Percentiles rank a stretch among this genome's conserved stretches.
phyloP scores from a whole-genome alignment of 805 yeast genomes.

The Teunomyces lycoperdinae region DNA sequence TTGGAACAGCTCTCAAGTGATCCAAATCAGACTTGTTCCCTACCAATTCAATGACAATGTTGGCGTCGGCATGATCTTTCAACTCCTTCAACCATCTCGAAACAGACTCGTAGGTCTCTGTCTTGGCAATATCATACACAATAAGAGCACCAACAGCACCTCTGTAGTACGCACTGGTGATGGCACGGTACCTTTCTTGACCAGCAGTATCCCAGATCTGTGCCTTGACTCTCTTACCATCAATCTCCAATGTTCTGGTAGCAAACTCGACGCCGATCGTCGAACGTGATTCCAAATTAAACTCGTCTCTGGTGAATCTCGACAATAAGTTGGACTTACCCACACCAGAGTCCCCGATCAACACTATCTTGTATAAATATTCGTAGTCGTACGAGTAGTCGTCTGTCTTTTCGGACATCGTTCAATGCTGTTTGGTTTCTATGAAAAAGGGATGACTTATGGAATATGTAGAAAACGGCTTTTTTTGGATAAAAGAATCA shows the following conservation, averaged over 20 bases:
- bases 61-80: conserved; percentile 89
- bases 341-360: conserved; percentile 96
- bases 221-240: conserved; percentile 80
- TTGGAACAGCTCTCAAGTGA: conserved; percentile 93
- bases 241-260: conserved; percentile 87
- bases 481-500: neutral
- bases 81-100: conserved; percentile 88
- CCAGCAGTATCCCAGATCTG: conserved; percentile 99
- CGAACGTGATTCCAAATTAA: conserved; percentile 88
- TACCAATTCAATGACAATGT: conserved; percentile 89
- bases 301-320: conserved; percentile 93
- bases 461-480: neutral
- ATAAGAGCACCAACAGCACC: conserved; percentile 98
- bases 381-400: conserved; percentile 71
- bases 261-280: conserved; percentile 99
- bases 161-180: conserved; percentile 94
- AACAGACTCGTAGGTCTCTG: conserved; percentile 81
- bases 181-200: conserved; percentile 97
- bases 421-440: neutral
- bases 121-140: conserved; percentile 91
- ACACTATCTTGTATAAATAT: conserved; percentile 89
- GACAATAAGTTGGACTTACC: conserved; percentile 93
- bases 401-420: conserved; percentile 42
- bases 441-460: neutral
- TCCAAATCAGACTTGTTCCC: conserved; percentile 91